These are phyloP conservation scores for Diaporthe longicolla DNA, from an alignment of 2,329 filamentous ascomycete genomes.

Conservation along the genomic window DNA sequence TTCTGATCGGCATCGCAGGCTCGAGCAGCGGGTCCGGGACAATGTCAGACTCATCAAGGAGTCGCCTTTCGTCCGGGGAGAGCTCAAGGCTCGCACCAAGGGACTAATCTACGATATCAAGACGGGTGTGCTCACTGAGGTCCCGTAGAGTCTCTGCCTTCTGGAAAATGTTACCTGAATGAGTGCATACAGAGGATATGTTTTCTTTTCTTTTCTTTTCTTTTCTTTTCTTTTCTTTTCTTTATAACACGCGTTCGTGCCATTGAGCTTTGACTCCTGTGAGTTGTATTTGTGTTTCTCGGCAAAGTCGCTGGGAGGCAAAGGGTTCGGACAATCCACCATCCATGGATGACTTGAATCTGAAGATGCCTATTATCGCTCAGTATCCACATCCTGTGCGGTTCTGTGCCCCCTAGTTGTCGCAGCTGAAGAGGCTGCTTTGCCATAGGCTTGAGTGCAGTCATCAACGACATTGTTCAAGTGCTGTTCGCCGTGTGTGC, in stretches of 20 bases:
- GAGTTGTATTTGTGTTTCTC: too few species aligned
- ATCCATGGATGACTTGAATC: neutral
- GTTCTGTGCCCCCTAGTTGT: neutral
- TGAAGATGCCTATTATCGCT: neutral
- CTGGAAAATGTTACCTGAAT: neutral
- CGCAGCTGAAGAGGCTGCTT: neutral
- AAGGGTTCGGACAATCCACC: neutral
- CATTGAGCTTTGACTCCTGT: neutral
- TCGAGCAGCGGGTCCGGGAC: constrained; percentile 12
- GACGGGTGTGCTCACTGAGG: constrained; percentile 14
- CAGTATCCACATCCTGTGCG: neutral
- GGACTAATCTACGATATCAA: constrained; percentile 29
- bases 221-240: neutral
- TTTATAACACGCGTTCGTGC: neutral
- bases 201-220: neutral
- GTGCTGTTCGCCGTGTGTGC: neutral
- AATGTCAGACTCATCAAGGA: constrained; percentile 28
- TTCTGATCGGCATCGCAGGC: neutral
- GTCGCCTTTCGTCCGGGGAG: constrained; percentile 16
- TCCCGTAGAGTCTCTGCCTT: neutral
- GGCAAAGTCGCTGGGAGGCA: neutral
- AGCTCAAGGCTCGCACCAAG: constrained; percentile 34
- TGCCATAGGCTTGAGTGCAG: neutral
- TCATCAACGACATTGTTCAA: neutral
- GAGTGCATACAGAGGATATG: neutral